Conservation (phyloP, 2,329 filamentous ascomycete species). For the Biscogniauxia mediterranea region DNA sequence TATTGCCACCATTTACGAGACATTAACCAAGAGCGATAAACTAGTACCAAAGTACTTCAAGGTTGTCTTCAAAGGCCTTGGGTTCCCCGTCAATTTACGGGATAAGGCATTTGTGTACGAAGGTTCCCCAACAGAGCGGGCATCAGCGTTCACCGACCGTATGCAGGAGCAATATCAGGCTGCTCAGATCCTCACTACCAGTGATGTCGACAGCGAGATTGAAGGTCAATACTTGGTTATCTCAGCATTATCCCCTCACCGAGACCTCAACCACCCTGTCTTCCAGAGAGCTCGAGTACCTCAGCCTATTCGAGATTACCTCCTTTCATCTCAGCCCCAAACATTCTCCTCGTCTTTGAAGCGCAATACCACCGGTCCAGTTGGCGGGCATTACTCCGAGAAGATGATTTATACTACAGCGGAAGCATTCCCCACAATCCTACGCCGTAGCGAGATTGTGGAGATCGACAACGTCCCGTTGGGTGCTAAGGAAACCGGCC, state of each 20-base stretch:
- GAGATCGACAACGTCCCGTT: constrained; percentile 64
- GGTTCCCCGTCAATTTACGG: constrained; percentile 75
- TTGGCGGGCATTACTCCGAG: constrained; percentile 73
- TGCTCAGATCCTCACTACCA: constrained; percentile 73
- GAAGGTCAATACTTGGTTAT: constrained; percentile 91
- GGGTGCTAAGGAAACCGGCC: constrained; percentile 76
- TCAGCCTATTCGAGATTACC: constrained; percentile 80
- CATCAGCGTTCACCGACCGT: constrained; percentile 80
- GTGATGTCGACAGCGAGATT: constrained; percentile 69
- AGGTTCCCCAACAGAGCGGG: constrained; percentile 72
- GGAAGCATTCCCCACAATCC: constrained; percentile 86
- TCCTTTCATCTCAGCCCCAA: constrained; percentile 70
- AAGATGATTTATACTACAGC: constrained; percentile 82
- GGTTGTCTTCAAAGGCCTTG: constrained; percentile 83
- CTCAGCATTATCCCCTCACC: constrained; percentile 76
- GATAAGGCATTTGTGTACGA: constrained; percentile 95
- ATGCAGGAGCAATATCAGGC: constrained; percentile 89
- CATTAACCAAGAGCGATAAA: constrained; percentile 77
- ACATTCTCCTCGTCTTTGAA: constrained; percentile 75
- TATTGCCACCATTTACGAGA: constrained; percentile 90
- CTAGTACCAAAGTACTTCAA: constrained; percentile 84
- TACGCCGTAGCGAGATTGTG: constrained; percentile 83
- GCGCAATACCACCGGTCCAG: constrained; percentile 66
- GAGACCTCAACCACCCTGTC: constrained; percentile 77
- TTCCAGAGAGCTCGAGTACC: constrained; percentile 86